Percentiles rank a stretch among this genome's conserved stretches.
These are phyloP conservation scores for Aspergillus homomorphus DNA, from an alignment of 495 filamentous ascomycete genomes.

Conservation along the genomic window DNA sequence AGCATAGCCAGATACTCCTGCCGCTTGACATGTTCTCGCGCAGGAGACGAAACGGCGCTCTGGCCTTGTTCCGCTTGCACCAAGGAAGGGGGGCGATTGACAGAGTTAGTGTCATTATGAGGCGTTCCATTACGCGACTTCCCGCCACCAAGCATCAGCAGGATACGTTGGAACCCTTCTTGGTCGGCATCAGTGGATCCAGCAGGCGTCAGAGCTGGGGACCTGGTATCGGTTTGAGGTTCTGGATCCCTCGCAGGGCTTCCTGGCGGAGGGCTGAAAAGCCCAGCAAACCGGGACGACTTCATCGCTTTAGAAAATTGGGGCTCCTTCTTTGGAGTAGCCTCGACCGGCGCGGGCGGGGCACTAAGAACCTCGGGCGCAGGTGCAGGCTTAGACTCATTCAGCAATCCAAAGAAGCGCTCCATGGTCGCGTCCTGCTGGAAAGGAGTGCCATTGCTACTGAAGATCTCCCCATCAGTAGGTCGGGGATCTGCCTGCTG, in stretches of 20 bases:
- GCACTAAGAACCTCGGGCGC: slow-evolving; percentile 26
- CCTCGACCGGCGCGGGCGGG: slow-evolving; percentile 5
- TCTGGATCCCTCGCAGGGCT: slow-evolving; percentile 53
- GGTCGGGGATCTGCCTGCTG: slow-evolving; percentile 34
- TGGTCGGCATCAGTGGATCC: slow-evolving; percentile 69
- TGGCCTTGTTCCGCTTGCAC: slow-evolving; percentile 34
- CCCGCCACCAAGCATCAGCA: slow-evolving; percentile 72
- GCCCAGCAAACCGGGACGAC: slow-evolving; percentile 77
- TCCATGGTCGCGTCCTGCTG: slow-evolving; percentile 66
- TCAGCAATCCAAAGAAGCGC: slow-evolving; percentile 76
- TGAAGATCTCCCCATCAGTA: slow-evolving; percentile 40
- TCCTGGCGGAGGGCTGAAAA: slow-evolving; percentile 69
- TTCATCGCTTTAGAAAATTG: slow-evolving; percentile 31
- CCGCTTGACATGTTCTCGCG: slow-evolving; percentile 30
- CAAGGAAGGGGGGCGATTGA: slow-evolving; percentile 29
- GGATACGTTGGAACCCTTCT: slow-evolving; percentile 82
- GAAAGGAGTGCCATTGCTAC: slow-evolving; percentile 30
- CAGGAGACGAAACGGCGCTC: slow-evolving; percentile 35
- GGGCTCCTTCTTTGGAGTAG: slow-evolving; percentile 24
- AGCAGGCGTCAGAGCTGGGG: slow-evolving; percentile 29
- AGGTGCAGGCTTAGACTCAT: slow-evolving; percentile 38
- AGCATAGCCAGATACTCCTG: slow-evolving; percentile 28
- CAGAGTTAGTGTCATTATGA: slow-evolving; percentile 31
- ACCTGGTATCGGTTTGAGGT: slow-evolving; percentile 26
- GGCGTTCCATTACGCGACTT: slow-evolving; percentile 43